A percentile compares a stretch with the other conserved stretches of the same genome.
Evolutionary conservation across 1,284 basidiomycete genomes (phyloP).

Genomic region (Athelia psychrophila): DNA sequence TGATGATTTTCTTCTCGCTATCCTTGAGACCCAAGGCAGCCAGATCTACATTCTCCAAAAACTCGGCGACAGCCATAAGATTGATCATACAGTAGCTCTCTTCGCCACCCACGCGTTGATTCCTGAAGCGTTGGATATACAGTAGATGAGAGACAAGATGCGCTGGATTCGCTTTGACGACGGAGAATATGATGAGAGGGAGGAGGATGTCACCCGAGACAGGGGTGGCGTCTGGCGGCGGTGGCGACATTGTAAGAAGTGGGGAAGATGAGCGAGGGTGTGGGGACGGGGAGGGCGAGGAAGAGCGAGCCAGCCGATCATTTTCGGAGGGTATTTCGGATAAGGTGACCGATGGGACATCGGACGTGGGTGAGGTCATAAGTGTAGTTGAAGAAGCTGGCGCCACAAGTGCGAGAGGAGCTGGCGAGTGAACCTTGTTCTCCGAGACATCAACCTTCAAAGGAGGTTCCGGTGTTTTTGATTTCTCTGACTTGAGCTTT

Average conservation of each 20-base stretch:
- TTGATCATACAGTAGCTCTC: constrained; percentile 92
- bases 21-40: constrained; percentile 77
- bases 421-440: neutral
- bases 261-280: neutral
- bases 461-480: constrained; percentile 15
- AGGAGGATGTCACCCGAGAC: constrained; percentile 80
- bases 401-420: neutral
- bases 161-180: constrained; percentile 87
- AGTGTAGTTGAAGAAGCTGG: constrained; percentile 6
- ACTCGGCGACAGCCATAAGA: constrained; percentile 90
- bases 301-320: neutral
- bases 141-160: constrained; percentile 79
- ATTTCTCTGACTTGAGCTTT: constrained; percentile 37
- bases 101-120: constrained; percentile 77
- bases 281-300: constrained; percentile 4
- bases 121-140: constrained; percentile 84
- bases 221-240: constrained; percentile 19
- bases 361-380: constrained; percentile 18
- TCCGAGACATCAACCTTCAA: neutral
- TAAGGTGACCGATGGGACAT: constrained; percentile 12
- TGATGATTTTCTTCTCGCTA: constrained; percentile 56
- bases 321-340: too few relatives aligned
- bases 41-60: constrained; percentile 89
- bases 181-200: constrained; percentile 87
- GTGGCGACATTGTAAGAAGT: constrained; percentile 11